Conservation (phyloP, 805 yeast genomes). For the Kluyveromyces siamensis region DNA sequence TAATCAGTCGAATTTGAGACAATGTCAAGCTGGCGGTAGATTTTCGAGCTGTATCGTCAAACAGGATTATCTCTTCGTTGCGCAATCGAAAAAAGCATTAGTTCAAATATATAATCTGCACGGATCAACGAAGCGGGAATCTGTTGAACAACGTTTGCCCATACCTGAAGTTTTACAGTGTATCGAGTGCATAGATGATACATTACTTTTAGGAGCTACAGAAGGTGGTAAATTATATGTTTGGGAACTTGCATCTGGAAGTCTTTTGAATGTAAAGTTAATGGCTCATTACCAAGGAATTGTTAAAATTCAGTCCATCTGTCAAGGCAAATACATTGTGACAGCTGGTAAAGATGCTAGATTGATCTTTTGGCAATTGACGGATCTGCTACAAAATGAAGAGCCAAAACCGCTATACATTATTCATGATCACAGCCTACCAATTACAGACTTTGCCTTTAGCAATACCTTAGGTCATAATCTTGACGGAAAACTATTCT, state of each 20-base stretch:
- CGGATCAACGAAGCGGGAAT: constrained; percentile 30
- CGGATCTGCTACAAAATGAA: constrained; percentile 40
- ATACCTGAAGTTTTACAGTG: constrained; percentile 71
- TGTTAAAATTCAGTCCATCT: constrained; percentile 46
- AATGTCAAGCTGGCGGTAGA: constrained; percentile 35
- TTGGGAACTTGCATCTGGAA: constrained; percentile 81
- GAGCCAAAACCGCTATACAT: constrained; percentile 48
- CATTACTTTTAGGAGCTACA: constrained; percentile 53
- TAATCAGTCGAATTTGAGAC: constrained; percentile 25
- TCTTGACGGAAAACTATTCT: constrained; percentile 52
- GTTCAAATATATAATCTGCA: constrained; percentile 57
- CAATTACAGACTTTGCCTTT: constrained; percentile 34
- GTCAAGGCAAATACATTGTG: constrained; percentile 56
- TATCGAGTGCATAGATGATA: constrained; percentile 21
- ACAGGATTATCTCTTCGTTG: constrained; percentile 50
- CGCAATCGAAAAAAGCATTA: constrained; percentile 63
- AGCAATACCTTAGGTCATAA: constrained; percentile 33
- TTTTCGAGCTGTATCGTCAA: constrained; percentile 49
- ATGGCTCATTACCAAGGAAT: constrained; percentile 74
- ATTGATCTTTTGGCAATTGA: constrained; percentile 60
- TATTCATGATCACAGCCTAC: constrained; percentile 49
- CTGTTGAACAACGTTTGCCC: constrained; percentile 72
- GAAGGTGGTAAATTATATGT: constrained; percentile 62
- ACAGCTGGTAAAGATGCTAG: constrained; percentile 81
- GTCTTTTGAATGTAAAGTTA: constrained; percentile 59